These are phyloP conservation scores for Berberis thunbergii DNA, from an alignment of 164 flowering plant species.

Conservation along the genomic window DNA sequence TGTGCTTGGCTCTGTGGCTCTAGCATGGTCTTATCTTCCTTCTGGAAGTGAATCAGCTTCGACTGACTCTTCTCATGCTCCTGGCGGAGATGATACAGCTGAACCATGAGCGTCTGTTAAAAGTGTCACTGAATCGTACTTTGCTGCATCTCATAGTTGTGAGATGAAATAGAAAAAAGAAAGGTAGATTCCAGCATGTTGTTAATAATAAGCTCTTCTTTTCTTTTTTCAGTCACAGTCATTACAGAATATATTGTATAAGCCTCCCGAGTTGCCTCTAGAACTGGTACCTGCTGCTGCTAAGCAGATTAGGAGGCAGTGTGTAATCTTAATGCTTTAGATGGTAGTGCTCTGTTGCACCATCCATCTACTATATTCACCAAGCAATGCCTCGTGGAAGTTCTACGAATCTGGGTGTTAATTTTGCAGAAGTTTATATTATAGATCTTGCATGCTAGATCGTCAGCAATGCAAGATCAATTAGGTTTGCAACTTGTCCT, in stretches of 20 bases:
- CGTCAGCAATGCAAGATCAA: background rate
- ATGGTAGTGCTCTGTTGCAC: background rate
- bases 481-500: too few species aligned
- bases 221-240: background rate
- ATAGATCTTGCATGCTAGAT: background rate
- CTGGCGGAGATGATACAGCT: conserved; percentile 11
- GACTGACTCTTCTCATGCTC: conserved; percentile 7
- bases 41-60: conserved; percentile 29
- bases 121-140: background rate
- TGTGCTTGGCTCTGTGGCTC: conserved; percentile 47
- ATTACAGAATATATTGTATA: background rate
- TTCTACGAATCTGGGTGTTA: background rate
- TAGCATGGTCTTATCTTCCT: conserved; percentile 61
- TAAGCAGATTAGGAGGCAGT: too few species aligned
- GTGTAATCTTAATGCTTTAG: too few species aligned
- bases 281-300: background rate
- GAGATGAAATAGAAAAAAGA: background rate
- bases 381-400: background rate
- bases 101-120: conserved; percentile 7
- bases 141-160: background rate
- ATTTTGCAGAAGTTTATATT: background rate
- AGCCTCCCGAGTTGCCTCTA: background rate
- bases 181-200: background rate
- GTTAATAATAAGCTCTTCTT: background rate
- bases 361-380: background rate